Evolutionary conservation across 805 yeast species (phyloP), one percentile per base, ranked within the genome.

Genomic region (Blastobotrys mokoenaii): DNA sequence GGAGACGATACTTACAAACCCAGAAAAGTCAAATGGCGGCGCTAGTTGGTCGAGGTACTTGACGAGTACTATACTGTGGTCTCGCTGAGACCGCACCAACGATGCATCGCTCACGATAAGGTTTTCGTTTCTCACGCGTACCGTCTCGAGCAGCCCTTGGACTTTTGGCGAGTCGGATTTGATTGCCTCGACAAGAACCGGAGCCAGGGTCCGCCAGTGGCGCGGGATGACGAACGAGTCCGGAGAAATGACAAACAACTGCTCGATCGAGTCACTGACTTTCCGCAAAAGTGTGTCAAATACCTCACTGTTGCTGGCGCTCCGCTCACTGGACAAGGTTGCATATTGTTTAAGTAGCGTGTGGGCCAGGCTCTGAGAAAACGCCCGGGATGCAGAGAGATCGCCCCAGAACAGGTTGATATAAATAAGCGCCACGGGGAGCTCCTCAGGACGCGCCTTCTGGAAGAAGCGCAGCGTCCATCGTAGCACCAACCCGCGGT

Each of bases 331-430:
- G 55, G 65, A 52, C n/a, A 49, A 27, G 12, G 40, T 25, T 11
- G 56, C 33, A 53, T 62, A 44, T 60, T 61, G 51, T 38, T 72
- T 57, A 2, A 85, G 62, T 46, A 86, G 64, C 3, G 70, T 67
- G 52, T 81, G 88, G 22, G 83, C 75, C 10, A 84, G 60, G 48
- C 78, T 83, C 50, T 83, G 82, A 20, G 84, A 71, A 16, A 82
- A 59, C 51, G 73, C 74, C 38, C 81, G 85, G 3, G 66, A 58
- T 34, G 69, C 66, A 2, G 79, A 62, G 1, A 86, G 63, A 42
- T 81, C 83, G 44, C 68, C 67, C 96, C 96, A 88, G 55, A 84
- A 83, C 18, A 80, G 67, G 48, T 77, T 73, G 4, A 83, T 59
- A 2, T 84, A 65, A 2, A 84, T 70, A 16, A 78, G 64, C 1